Percentiles rank a stretch among this genome's conserved stretches.
Evolutionary conservation across 1,139 yeast species (phyloP).

Genomic region (Scheffersomyces cryptocercus): DNA sequence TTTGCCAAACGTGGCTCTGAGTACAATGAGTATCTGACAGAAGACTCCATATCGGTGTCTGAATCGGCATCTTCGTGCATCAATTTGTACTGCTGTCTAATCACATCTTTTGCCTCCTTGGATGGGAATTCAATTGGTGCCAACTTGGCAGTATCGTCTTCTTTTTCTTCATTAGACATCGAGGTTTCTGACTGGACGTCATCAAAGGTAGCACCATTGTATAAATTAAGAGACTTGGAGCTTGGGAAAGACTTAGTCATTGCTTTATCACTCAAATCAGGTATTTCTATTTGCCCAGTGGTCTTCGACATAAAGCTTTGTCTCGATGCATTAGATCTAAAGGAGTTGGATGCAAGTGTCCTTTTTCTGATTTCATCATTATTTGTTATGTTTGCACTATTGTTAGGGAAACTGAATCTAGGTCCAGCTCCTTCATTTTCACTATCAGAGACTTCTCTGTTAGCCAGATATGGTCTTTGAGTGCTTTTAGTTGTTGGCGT

Average conservation of each 20-base stretch:
- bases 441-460: slow-evolving; percentile 13
- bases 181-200: slow-evolving; percentile 25
- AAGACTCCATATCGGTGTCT: slow-evolving; percentile 30
- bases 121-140: slow-evolving; percentile 41
- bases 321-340: slow-evolving; percentile 17
- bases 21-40: slow-evolving; percentile 13
- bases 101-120: slow-evolving; percentile 29
- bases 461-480: neutral
- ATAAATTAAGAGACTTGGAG: slow-evolving; percentile 19
- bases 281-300: slow-evolving; percentile 47
- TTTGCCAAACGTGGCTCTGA: slow-evolving; percentile 1
- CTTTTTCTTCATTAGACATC: slow-evolving; percentile 12
- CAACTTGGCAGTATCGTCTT: slow-evolving; percentile 13
- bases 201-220: slow-evolving; percentile 32
- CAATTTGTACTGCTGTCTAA: slow-evolving; percentile 27
- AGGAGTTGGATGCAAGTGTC: slow-evolving; percentile 8
- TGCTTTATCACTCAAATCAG: slow-evolving; percentile 33
- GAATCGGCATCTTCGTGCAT: slow-evolving; percentile 27
- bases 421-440: slow-evolving; percentile 39
- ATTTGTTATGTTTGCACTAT: slow-evolving; percentile 35
- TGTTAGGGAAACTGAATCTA: slow-evolving; percentile 43
- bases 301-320: slow-evolving; percentile 25
- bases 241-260: slow-evolving; percentile 22
- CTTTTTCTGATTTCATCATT: slow-evolving; percentile 21
- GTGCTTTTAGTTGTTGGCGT: neutral